These are phyloP conservation scores for Beta macrorhiza DNA, from an alignment of 179 eudicot species.

Conservation along the genomic window DNA sequence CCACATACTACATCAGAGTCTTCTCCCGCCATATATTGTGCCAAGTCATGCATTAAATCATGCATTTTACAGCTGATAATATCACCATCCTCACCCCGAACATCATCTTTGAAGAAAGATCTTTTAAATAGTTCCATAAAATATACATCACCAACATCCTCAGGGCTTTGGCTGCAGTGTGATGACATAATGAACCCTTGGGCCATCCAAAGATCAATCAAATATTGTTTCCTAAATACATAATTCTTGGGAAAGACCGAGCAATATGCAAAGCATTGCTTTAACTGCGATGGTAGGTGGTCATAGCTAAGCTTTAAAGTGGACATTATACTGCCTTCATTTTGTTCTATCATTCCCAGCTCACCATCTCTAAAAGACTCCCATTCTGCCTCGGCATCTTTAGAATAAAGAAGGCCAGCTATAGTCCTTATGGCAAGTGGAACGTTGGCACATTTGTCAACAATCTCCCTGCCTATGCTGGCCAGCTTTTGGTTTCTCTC, in stretches of 20 bases:
- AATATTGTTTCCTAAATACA: neutral
- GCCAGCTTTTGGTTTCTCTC: neutral
- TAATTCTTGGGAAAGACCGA: neutral
- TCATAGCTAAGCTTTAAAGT: constrained; percentile 11
- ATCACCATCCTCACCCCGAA: neutral
- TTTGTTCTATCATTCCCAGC: neutral
- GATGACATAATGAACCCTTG: neutral
- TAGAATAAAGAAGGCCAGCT: constrained; percentile 1
- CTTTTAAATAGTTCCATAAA: neutral
- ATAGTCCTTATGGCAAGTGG: neutral
- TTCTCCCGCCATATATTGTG: neutral
- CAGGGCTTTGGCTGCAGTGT: neutral
- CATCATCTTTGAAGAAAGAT: neutral
- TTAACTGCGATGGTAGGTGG: neutral
- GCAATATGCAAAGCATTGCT: constrained; percentile 3
- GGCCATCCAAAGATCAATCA: neutral
- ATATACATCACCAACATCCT: neutral
- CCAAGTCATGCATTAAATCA: constrained; percentile 10
- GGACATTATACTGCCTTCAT: neutral
- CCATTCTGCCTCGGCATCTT: neutral
- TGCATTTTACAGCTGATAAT: neutral
- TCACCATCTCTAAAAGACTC: neutral
- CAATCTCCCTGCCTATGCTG: neutral
- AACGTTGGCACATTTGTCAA: neutral
- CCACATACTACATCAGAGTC: neutral